Base-by-base conservation (phyloP, 179 eudicot species). In the Spinacia oleracea region DNA sequence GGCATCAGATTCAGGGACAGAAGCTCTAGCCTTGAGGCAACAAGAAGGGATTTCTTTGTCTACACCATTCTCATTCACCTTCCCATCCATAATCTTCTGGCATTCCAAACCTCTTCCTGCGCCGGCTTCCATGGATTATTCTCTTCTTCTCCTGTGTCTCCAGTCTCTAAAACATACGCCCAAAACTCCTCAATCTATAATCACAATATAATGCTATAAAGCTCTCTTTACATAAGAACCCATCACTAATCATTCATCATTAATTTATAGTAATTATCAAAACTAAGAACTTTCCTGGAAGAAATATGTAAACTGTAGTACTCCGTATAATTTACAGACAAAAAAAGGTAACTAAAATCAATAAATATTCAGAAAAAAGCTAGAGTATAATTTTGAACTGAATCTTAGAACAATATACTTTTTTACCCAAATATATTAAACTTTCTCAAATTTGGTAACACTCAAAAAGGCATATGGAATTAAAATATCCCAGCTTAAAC, bases 51-150 rank as follows among this genome's bases (percentile, higher is more conserved):
- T 78, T 77, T 53, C 79, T 81, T 84, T 84, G 70, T 82, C 82
- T 38, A 77, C 79, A 29, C 85, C 78, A 66, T 79, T 69, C 58
- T 88, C 84, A 89, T 68, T 91, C 90, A 31, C 90, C 90, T 84
- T 89, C 91, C 90, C 98, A 88, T 83, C 91, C 91, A 88, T 87
- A 88, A 77, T 86, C 97, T 79, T 91, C 91, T 83, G 93, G 90
- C 91, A 84, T 79, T 73, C 97, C 88, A 86, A 86, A 89, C 83
- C 92, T 82, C 85, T 89, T 95, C 85, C 95, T 81, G 58, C 87
- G 85, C 62, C 92, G 78, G 58, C 91, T 87, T 78, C 98, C 97
- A 89, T 91, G 77, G 74, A 83, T 77, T 74, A 84, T 66, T 79
- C 79, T 84, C 87, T 86, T 86, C 91, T 88, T 87, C 84, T 79